phyloP scores from a whole-genome alignment of 2,329 filamentous ascomycete species.

The Cercospora beticola region DNA sequence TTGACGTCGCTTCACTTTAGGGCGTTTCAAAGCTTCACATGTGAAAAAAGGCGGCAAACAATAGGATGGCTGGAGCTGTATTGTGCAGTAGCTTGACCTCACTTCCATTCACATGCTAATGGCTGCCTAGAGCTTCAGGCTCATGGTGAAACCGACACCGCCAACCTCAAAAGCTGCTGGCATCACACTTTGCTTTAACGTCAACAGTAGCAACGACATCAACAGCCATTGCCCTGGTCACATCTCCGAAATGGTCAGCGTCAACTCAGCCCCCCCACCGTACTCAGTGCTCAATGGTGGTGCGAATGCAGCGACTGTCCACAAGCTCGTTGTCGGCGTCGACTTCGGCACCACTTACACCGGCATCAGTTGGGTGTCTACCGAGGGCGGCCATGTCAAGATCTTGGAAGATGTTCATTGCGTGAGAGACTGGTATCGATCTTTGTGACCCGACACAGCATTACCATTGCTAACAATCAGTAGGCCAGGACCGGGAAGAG shows the following conservation, averaged over 20 bases:
- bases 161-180: too few relatives aligned
- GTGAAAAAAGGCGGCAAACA: too few relatives aligned
- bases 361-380: conserved; percentile 19
- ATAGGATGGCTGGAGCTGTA: too few relatives aligned
- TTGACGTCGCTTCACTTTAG: too few relatives aligned
- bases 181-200: too few relatives aligned
- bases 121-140: too few relatives aligned
- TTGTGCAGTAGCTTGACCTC: too few relatives aligned
- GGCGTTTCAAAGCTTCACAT: too few relatives aligned
- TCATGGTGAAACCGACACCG: too few relatives aligned
- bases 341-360: conserved; percentile 20
- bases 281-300: neutral
- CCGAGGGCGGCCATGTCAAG: conserved; percentile 11
- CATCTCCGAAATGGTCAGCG: neutral
- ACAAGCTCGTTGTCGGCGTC: conserved; percentile 17
- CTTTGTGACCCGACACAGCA: neutral
- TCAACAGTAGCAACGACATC: too few relatives aligned
- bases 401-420: conserved; percentile 12
- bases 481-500: conserved; percentile 11
- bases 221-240: too few relatives aligned
- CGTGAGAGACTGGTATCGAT: conserved; percentile 12
- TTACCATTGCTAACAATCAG: neutral
- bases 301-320: neutral
- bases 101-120: too few relatives aligned
- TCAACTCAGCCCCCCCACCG: neutral